Base-by-base conservation (phyloP, 1,139 yeast genomes). In the Taphrina sp. region DNA sequence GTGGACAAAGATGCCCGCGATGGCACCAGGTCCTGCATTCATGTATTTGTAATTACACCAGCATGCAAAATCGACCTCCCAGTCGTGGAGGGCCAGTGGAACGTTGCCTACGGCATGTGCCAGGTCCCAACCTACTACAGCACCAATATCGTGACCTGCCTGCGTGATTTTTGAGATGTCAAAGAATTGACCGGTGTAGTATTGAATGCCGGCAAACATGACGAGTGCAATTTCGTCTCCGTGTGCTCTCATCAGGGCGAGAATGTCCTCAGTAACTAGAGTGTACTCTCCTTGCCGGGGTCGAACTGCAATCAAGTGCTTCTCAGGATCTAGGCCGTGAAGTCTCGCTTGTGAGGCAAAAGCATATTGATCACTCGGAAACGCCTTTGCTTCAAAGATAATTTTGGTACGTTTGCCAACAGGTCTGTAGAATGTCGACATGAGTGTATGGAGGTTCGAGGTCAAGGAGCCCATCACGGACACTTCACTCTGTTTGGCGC, bases 51-150 rank as follows among this genome's bases (percentile, higher is more conserved):
- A 90, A 2, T 94, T 82, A 67, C 97, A 90, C 88, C 95, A 90
- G 14, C 81, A 88, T 0, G 96, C 97, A 72, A 90, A 89, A 69
- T 90, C 97, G 1, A 86, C 94, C 52, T 76, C 73, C 96, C 96
- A 89, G 51, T 85, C 87, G 66, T 90, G 96, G 52, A 90, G 71
- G 51, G 76, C 64, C 55, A 90, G 69, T 1, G 82, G 83, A 1
- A 87, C 92, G 67, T 90, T 90, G 1, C 96, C 97, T 0, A 76
- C 94, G 0, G 95, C 96, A 68, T 90, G 97, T 0, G 97, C 97
- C 64, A 90, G 75, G 68, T 90, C 97, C 96, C 96, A 90, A 0
- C 96, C 96, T 5, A 88, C 92, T 1, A 76, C 66, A 35, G 85
- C 76, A 0, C 81, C 82, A 62, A 63, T 70, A 24, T 61, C 68